Evolutionary conservation across 2,329 filamentous ascomycete genomes (phyloP), one percentile per base, ranked within the genome.

Genomic region (Nakataea oryzae): DNA sequence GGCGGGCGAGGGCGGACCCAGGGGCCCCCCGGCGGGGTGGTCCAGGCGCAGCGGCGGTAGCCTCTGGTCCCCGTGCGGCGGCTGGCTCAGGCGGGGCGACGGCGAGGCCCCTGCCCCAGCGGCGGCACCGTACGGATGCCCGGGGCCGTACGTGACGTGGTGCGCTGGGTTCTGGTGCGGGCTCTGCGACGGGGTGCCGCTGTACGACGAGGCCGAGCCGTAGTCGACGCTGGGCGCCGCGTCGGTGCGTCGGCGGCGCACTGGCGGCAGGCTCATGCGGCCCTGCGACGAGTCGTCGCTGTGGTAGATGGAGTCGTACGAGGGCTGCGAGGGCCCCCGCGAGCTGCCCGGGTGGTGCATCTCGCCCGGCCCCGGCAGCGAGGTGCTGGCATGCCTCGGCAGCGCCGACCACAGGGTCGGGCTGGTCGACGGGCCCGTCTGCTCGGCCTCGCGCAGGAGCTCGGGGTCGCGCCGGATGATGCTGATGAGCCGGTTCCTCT

Each of bases 401-500:
- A 24, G 54, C 47, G 17, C 30, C 59, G n/a, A 61, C 28, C 14
- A 58, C 27, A 29, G 13, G 27, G 56, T 58, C 12, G 64, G 54
- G 1, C 71, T 69, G 21, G 74, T 70, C 2, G 70, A 70, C 21
- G 83, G 83, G 68, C 81, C 85, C n/a, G 77, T 76, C 9, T 80
- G 81, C 5, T 78, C 79, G 59, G 78, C 74, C 61, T 78, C 78
- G 4, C 84, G 78, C 66, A 78, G 78, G 65, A 82, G 80, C 32
- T 81, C 79, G 2, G 85, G 81, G 4, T 84, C 83, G 65, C 84
- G 81, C 59, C 80, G 74, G 1, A 91, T 77, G 41, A 91, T 74
- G n/a, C 87, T 84, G 60, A 85, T 80, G 65, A 93, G 81, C 59
- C 88, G 84, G 68, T 92, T 87, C 59, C 90, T 80, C 67, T 95